Conservation (phyloP, 768 basidiomycete genomes). For the Sporobolomyces pararoseus region DNA sequence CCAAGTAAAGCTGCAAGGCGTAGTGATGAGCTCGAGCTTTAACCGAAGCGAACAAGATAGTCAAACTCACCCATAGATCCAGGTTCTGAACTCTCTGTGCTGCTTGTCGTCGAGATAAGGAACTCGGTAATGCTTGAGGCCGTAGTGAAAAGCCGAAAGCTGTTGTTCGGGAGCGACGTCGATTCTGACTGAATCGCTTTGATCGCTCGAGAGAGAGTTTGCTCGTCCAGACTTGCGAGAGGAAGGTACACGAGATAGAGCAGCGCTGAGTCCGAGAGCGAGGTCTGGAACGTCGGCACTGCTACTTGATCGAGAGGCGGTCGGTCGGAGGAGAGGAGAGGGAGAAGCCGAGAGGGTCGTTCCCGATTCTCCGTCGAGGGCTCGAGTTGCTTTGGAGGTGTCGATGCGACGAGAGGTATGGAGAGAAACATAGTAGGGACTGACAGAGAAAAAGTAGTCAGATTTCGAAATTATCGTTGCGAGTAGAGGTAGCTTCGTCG, state of each 20-base stretch:
- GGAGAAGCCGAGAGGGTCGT: conserved; percentile 51
- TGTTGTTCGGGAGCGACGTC: conserved; percentile 55
- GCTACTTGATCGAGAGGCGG: conserved; percentile 53
- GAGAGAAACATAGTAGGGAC: conserved; percentile 71
- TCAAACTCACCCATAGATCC: conserved; percentile 46
- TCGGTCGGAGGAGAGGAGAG: conserved; percentile 46
- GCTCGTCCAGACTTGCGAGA: neutral
- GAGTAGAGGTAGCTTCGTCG: too few relatives aligned
- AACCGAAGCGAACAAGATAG: neutral
- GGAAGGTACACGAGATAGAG: conserved; percentile 37
- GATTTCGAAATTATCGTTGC: too few relatives aligned
- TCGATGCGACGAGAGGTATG: conserved; percentile 65
- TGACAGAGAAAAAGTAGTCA: conserved; percentile 38
- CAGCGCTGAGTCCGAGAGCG: conserved; percentile 34
- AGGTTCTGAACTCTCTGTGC: conserved; percentile 59
- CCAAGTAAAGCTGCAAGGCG: conserved; percentile 45
- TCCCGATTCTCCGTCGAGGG: conserved; percentile 64
- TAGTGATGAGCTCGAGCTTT: neutral
- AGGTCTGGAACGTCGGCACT: conserved; percentile 36
- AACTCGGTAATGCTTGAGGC: conserved; percentile 49
- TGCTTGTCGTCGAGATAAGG: conserved; percentile 52
- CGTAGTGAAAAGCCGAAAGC: conserved; percentile 64
- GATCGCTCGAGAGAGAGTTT: conserved; percentile 28
- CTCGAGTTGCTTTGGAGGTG: conserved; percentile 58
- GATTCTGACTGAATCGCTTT: conserved; percentile 47